Conservation (phyloP, 805 yeast genomes). For the Myxozyma sirexii region DNA sequence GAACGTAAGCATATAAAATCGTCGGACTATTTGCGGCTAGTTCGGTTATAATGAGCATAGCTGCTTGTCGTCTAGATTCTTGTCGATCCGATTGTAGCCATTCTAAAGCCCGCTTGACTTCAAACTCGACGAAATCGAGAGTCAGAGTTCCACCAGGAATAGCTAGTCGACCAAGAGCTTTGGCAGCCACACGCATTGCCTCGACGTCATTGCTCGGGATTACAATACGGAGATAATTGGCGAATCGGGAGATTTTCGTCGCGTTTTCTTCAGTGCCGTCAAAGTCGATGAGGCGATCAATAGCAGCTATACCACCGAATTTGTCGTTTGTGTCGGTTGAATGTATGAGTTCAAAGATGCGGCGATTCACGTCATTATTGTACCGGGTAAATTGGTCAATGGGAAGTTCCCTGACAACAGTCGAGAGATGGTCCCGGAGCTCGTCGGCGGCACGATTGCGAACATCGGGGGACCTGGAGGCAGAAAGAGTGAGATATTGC, state of each 20-base stretch:
- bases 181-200: constrained; percentile 85
- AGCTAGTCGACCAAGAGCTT: constrained; percentile 84
- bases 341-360: constrained; percentile 81
- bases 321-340: constrained; percentile 71
- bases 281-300: constrained; percentile 81
- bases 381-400: constrained; percentile 79
- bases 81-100: constrained; percentile 88
- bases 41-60: constrained; percentile 77
- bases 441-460: constrained; percentile 63
- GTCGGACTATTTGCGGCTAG: constrained; percentile 88
- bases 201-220: constrained; percentile 80
- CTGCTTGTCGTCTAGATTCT: constrained; percentile 75
- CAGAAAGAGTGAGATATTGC: not conserved
- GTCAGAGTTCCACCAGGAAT: constrained; percentile 87
- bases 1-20: constrained; percentile 72
- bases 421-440: constrained; percentile 65
- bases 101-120: constrained; percentile 85
- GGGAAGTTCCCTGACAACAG: constrained; percentile 77
- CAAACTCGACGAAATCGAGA: constrained; percentile 90
- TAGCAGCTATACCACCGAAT: constrained; percentile 89
- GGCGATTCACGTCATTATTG: constrained; percentile 82
- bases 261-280: constrained; percentile 82
- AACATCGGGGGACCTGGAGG: constrained; percentile 23
- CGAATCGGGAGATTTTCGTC: constrained; percentile 84
- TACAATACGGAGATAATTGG: constrained; percentile 81